These are phyloP conservation scores for Gossypium arboreum DNA, from an alignment of 345 rosid genomes.

Conservation along the genomic window DNA sequence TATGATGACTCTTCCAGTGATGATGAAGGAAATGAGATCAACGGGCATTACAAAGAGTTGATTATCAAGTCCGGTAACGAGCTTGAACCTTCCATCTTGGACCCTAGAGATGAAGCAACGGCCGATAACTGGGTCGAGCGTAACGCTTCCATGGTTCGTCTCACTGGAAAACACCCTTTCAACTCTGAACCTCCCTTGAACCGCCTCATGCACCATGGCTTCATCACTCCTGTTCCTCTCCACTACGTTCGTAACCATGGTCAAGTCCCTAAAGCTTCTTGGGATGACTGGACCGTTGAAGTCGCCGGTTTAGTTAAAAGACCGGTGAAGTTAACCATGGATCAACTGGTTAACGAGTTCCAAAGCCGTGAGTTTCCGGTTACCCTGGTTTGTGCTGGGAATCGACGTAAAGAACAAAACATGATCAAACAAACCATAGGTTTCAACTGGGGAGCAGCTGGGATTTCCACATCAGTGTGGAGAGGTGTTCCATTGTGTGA, in stretches of 20 bases:
- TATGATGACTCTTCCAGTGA: constrained; percentile 42
- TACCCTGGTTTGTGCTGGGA: constrained; percentile 87
- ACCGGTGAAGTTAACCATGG: constrained; percentile 69
- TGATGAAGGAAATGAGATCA: constrained; percentile 54
- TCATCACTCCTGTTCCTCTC: constrained; percentile 89
- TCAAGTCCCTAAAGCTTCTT: constrained; percentile 56
- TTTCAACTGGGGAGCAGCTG: constrained; percentile 93
- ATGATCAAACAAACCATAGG: constrained; percentile 81
- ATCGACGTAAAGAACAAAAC: constrained; percentile 90
- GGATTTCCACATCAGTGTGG: constrained; percentile 82
- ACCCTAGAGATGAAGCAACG: constrained; percentile 67
- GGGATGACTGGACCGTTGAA: constrained; percentile 78
- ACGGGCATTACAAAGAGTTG: constrained; percentile 35
- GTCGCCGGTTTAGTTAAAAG: constrained; percentile 70
- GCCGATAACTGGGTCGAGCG: constrained; percentile 82
- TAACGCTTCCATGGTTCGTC: constrained; percentile 79
- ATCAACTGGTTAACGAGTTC: constrained; percentile 63
- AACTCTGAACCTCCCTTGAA: constrained; percentile 75
- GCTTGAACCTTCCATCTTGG: constrained; percentile 62
- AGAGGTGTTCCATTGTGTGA: constrained; percentile 60
- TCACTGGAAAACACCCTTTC: constrained; percentile 94
- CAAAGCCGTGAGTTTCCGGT: constrained; percentile 65
- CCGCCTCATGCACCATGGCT: constrained; percentile 90
- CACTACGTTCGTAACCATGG: constrained; percentile 97
- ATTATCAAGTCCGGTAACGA: constrained; percentile 50